phyloP scores from a whole-genome alignment of 345 rosid species.

The Populus davidiana region DNA sequence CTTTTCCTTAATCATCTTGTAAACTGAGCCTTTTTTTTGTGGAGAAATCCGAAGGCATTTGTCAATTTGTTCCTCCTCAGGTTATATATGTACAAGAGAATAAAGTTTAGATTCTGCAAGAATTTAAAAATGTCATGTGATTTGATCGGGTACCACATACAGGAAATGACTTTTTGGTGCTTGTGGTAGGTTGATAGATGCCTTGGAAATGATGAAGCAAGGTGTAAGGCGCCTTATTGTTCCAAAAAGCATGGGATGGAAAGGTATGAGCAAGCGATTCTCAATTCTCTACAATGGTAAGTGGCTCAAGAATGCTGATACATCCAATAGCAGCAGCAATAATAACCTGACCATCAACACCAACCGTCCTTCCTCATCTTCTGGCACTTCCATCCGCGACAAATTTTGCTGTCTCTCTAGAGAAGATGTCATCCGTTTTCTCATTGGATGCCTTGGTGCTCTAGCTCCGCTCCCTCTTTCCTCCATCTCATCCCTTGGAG shows the following conservation, averaged over 20 bases:
- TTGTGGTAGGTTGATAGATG: constrained; percentile 73
- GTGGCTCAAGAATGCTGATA: constrained; percentile 83
- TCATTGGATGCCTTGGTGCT: constrained; percentile 96
- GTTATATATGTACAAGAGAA: not conserved
- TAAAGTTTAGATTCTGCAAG: not conserved
- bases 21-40: not conserved
- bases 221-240: constrained; percentile 89
- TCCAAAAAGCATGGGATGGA: constrained; percentile 70
- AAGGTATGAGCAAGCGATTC: constrained; percentile 96
- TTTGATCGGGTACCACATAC: not conserved
- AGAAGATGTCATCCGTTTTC: constrained; percentile 87
- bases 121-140: not conserved
- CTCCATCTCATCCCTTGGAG: constrained; percentile 67
- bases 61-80: not conserved
- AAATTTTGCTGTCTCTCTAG: constrained; percentile 95
- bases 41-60: not conserved
- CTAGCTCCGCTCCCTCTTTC: constrained; percentile 93
- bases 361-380: constrained; percentile 60
- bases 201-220: constrained; percentile 98
- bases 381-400: constrained; percentile 46
- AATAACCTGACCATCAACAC: constrained; percentile 38
- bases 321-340: constrained; percentile 53
- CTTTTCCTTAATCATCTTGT: not conserved
- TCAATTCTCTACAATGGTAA: constrained; percentile 75
- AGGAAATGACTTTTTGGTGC: not conserved